These are phyloP conservation scores for Penicillium paradoxum DNA, from an alignment of 495 filamentous ascomycete species.

Conservation along the genomic window DNA sequence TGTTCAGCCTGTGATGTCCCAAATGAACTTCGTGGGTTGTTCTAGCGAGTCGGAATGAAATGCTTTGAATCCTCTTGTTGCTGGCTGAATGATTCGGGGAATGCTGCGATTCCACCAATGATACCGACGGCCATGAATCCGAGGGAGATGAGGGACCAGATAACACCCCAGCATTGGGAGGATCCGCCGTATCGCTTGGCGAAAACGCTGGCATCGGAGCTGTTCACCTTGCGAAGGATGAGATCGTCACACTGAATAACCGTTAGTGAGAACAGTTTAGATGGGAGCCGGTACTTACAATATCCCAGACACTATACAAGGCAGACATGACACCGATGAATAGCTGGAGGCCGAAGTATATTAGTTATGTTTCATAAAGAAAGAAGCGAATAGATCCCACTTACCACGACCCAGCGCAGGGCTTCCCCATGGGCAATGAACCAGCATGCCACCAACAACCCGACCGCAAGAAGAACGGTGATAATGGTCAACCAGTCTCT, in stretches of 20 bases:
- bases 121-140: conserved; percentile 67
- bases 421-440: conserved; percentile 72
- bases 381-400: conserved; percentile 2
- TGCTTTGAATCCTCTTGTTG: conserved; percentile 64
- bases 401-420: conserved; percentile 64
- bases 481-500: conserved; percentile 71
- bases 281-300: conserved; percentile 44
- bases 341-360: conserved; percentile 36
- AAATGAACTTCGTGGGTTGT: not conserved
- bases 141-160: conserved; percentile 69
- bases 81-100: conserved; percentile 60
- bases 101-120: conserved; percentile 69
- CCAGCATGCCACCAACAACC: conserved; percentile 69
- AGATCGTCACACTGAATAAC: conserved; percentile 61
- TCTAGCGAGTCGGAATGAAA: conserved; percentile 52
- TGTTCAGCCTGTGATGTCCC: not conserved
- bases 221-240: conserved; percentile 78
- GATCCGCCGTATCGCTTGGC: conserved; percentile 72
- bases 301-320: conserved; percentile 80
- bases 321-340: conserved; percentile 79
- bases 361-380: not conserved
- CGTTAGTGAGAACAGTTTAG: not conserved
- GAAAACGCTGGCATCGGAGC: conserved; percentile 75
- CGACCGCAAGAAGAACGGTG: conserved; percentile 64
- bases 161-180: conserved; percentile 75